Base-by-base conservation (phyloP, 169 alveolate species). In the Plasmodium cynomolgi region DNA sequence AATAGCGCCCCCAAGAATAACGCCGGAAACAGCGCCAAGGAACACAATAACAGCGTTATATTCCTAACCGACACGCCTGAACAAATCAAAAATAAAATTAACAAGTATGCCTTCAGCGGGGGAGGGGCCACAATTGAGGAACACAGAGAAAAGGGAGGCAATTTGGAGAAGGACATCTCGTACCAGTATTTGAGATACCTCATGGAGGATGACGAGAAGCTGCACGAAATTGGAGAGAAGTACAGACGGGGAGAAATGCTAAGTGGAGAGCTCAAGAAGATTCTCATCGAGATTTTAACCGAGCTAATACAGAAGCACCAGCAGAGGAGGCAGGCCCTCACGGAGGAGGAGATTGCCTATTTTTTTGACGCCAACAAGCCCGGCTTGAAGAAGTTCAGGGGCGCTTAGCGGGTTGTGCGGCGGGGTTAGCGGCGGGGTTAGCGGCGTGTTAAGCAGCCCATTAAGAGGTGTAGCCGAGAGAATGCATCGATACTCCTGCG, bases 1-100 rank as follows among this genome's bases (percentile, higher is more conserved):
- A 98, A 98, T 84, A 94, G 98, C 95, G 99, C 98, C 85, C 97
- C 95, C 91, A 95, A 92, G 54, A 95, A 96, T 37, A 97, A 96
- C 84, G 98, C 99, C 97, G 94, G 99, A 96, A 99, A 99, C n/a
- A 99, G 99, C 3, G 96, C 98, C 34, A 98, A 98, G 62, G 99
- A 99, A 8, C 96, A 96, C n/a, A 96, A 98, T 41, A 97, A 98
- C 8, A 98, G 98, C 4, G 98, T 99, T 17, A 98, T 99, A 20
- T 98, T 98, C 94, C 97, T 99, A 77, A 98, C 99, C 0, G 99
- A 99, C 95, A 96, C 98, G 34, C 97, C 99, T 5, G 97, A 98
- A 83, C 95, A 98, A 58, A 98, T 99, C 72, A 98, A 96, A 94
- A 98, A 93, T 56, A 99, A 99, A 98, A 98, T 99, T 84, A 98